Percentiles rank a stretch among this genome's conserved stretches.
Conservation (phyloP, 2,329 filamentous ascomycete species). For the Trematosphaeria pertusa region DNA sequence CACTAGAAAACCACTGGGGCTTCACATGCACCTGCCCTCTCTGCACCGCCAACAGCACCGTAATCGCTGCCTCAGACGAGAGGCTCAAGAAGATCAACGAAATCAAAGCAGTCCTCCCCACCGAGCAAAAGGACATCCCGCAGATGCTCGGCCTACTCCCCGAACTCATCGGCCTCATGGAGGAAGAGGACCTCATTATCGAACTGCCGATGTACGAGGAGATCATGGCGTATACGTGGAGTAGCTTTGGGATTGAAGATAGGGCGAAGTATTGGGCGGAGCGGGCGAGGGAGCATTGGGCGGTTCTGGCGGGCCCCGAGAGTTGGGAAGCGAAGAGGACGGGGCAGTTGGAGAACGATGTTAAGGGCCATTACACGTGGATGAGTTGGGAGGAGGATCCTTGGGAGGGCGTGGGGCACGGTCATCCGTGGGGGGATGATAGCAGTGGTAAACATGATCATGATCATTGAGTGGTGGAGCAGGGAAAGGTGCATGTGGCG, state of each 20-base stretch:
- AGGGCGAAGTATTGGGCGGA: slow-evolving; percentile 37
- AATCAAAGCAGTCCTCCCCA: slow-evolving; percentile 33
- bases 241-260: slow-evolving; percentile 30
- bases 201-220: slow-evolving; percentile 40
- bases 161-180: slow-evolving; percentile 30
- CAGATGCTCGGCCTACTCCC: slow-evolving; percentile 32
- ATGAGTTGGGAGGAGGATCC: slow-evolving; percentile 31
- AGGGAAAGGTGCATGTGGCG: too few relatives aligned
- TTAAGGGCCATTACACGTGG: slow-evolving; percentile 35
- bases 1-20: slow-evolving; percentile 31
- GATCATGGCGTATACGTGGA: slow-evolving; percentile 42
- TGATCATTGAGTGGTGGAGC: too few relatives aligned
- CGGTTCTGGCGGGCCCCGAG: slow-evolving; percentile 31
- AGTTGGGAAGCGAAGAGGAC: slow-evolving; percentile 34
- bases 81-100: slow-evolving; percentile 34
- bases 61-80: slow-evolving; percentile 29
- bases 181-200: slow-evolving; percentile 34
- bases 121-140: slow-evolving; percentile 20
- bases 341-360: slow-evolving; percentile 28
- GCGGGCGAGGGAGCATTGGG: slow-evolving; percentile 33
- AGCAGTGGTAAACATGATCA: slow-evolving; percentile 2
- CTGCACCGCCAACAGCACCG: slow-evolving; percentile 27
- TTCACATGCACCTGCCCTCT: slow-evolving; percentile 41
- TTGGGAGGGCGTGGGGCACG: slow-evolving; percentile 22
- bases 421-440: slow-evolving; percentile 15